Conservation (phyloP, 331 rosid species). For the Erythrophleum ivorense region DNA sequence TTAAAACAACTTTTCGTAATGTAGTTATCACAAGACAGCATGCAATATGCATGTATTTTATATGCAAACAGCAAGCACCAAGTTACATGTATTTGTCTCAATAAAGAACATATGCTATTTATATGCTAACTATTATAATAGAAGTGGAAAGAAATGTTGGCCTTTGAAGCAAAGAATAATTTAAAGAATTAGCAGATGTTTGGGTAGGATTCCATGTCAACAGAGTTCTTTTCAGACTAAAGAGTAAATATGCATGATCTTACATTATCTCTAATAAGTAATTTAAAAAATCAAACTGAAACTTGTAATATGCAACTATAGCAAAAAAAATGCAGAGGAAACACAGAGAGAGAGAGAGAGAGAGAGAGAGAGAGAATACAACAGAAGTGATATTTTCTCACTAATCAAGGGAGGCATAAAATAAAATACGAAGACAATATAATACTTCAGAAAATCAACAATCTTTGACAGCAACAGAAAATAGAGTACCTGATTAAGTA, state of each 20-base stretch:
- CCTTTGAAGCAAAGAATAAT: constrained; percentile 16
- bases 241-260: constrained; percentile 11
- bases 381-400: constrained; percentile 26
- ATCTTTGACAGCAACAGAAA: constrained; percentile 37
- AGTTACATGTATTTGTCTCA: background rate
- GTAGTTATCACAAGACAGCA: background rate
- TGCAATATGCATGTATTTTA: background rate
- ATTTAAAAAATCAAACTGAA: background rate
- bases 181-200: background rate
- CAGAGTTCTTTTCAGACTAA: background rate
- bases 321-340: background rate
- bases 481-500: constrained; percentile 74
- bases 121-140: background rate
- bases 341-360: background rate
- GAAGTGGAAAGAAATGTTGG: background rate
- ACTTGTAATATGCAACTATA: background rate
- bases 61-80: constrained; percentile 2
- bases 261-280: background rate
- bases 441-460: constrained; percentile 37
- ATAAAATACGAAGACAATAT: constrained; percentile 22
- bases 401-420: constrained; percentile 30
- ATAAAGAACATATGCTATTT: background rate
- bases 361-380: constrained; percentile 21
- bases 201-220: background rate
- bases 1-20: background rate